phyloP scores from a whole-genome alignment of 192 early-diverging fungal species.

The Thamnidium elegans region DNA sequence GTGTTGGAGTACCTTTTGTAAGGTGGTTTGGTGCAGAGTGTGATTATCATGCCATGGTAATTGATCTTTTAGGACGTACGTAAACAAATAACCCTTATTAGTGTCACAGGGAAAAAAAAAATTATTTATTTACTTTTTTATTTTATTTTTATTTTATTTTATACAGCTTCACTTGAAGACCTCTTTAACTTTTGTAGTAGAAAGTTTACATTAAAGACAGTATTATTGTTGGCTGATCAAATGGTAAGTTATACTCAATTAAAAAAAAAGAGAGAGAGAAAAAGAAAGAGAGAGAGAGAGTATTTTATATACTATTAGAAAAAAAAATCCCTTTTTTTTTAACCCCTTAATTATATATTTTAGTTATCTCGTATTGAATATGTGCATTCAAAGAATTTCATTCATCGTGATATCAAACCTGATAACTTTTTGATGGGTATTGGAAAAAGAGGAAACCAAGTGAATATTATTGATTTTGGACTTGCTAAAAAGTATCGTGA shows the following conservation, averaged over 20 bases:
- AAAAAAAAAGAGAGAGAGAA: background rate
- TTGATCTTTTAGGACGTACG: slow-evolving; percentile 77
- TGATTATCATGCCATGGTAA: slow-evolving; percentile 85
- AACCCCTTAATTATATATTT: background rate
- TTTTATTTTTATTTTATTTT: too few species aligned
- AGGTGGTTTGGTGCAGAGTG: slow-evolving; percentile 79
- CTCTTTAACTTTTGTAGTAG: slow-evolving; percentile 90
- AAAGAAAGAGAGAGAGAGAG: background rate
- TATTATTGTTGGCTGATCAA: slow-evolving; percentile 83
- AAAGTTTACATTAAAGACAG: slow-evolving; percentile 85
- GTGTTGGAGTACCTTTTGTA: slow-evolving; percentile 85
- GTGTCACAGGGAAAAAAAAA: background rate
- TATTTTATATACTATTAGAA: background rate
- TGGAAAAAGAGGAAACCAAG: slow-evolving; percentile 77
- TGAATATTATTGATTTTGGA: slow-evolving; percentile 89
- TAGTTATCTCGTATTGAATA: slow-evolving; percentile 65
- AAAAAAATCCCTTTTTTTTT: background rate
- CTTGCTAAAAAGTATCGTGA: slow-evolving; percentile 85
- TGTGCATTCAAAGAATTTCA: slow-evolving; percentile 78
- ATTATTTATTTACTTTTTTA: background rate
- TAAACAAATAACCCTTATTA: slow-evolving; percentile 1
- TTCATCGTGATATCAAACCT: slow-evolving; percentile 87
- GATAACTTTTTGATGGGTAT: slow-evolving; percentile 92
- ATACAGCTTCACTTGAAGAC: slow-evolving; percentile 71
- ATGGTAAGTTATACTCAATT: slow-evolving; percentile 48